Evolutionary conservation across 2,329 filamentous ascomycete species (phyloP).

Genomic region (Arthrobotrys musiformis): DNA sequence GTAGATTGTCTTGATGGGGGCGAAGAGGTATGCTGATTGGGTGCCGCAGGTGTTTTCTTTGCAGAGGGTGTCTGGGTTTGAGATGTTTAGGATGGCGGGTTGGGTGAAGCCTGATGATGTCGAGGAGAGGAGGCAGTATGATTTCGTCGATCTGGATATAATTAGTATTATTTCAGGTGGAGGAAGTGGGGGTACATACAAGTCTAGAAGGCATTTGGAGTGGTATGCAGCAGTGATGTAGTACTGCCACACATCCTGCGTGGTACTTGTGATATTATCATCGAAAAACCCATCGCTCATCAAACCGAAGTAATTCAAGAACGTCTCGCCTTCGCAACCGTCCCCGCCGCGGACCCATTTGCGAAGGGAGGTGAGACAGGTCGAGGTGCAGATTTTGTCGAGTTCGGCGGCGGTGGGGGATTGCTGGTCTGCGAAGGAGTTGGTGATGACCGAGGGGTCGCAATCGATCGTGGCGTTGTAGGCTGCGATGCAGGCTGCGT

Average conservation of each 20-base stretch:
- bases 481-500: constrained; percentile 33
- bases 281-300: constrained; percentile 10
- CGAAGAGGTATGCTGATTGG: constrained; percentile 33
- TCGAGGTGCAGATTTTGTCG: constrained; percentile 13
- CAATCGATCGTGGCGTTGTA: constrained; percentile 47
- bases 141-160: not conserved
- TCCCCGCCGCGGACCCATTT: constrained; percentile 38
- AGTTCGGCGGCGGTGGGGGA: not conserved
- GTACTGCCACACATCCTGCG: constrained; percentile 30
- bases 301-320: constrained; percentile 32
- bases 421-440: not conserved
- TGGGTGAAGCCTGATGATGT: not conserved
- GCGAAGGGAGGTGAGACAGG: constrained; percentile 12
- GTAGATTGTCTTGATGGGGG: constrained; percentile 40
- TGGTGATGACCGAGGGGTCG: constrained; percentile 16
- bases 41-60: constrained; percentile 27
- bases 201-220: constrained; percentile 18
- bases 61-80: constrained; percentile 23
- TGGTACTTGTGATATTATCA: not conserved
- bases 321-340: constrained; percentile 3
- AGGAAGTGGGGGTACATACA: constrained; percentile 1
- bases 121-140: constrained; percentile 35
- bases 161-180: not conserved
- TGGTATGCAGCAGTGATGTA: constrained; percentile 28
- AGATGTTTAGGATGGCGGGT: constrained; percentile 24